Evolutionary conservation across 176 grass and related monocot genomes (phyloP).

Genomic region (sorghum (Sorghum bicolor)): Sorghum_bicolor_NCBIv3 NC_012879.2:41744001-41744500

Average conservation of each 20-base stretch:
- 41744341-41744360: background rate
- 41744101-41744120: background rate
- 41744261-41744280: background rate
- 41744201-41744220: background rate
- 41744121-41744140: background rate
- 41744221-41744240: background rate
- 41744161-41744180: background rate
- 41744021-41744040: background rate
- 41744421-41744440: background rate
- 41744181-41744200: background rate
- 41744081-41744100: conserved; percentile 7
- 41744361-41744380: background rate
- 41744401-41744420: background rate
- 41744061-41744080: background rate
- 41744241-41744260: background rate
- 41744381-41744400: too few relatives aligned
- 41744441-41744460: background rate
- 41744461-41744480: background rate
- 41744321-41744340: background rate
- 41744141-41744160: background rate
- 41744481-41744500: background rate
- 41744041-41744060: background rate
- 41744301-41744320: background rate
- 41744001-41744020: background rate
- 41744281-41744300: background rate